Conservation (phyloP, 441 rosid species). For the Manihot esculenta region DNA sequence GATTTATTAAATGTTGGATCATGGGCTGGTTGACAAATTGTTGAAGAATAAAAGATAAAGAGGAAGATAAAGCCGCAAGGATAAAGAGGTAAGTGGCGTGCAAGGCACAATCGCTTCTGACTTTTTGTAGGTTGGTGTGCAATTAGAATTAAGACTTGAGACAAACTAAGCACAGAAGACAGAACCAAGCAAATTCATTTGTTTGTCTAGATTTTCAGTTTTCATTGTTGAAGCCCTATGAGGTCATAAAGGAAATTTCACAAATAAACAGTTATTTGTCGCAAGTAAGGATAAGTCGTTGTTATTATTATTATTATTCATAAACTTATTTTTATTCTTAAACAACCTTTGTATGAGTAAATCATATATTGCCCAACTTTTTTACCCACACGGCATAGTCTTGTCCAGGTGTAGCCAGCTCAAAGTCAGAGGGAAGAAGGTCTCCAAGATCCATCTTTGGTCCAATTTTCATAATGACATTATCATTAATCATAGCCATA, state of each 20-base stretch:
- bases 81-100: neutral
- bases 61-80: neutral
- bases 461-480: slow-evolving; percentile 65
- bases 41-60: neutral
- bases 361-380: neutral
- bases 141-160: neutral
- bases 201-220: neutral
- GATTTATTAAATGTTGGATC: neutral
- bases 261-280: too few species aligned
- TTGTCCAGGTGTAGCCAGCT: slow-evolving; percentile 46
- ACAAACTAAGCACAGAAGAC: neutral
- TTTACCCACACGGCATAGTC: slow-evolving; percentile 57
- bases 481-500: slow-evolving; percentile 55
- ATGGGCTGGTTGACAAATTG: neutral
- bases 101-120: neutral
- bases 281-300: neutral
- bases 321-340: neutral
- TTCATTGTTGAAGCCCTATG: neutral
- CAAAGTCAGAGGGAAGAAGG: slow-evolving; percentile 50
- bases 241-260: too few species aligned
- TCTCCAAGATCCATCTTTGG: slow-evolving; percentile 51
- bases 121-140: neutral
- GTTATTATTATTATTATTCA: neutral
- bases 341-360: neutral
- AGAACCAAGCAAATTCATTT: neutral